Base-by-base conservation (phyloP, 257 asterid species). In the Salvia rosmarinus region DNA sequence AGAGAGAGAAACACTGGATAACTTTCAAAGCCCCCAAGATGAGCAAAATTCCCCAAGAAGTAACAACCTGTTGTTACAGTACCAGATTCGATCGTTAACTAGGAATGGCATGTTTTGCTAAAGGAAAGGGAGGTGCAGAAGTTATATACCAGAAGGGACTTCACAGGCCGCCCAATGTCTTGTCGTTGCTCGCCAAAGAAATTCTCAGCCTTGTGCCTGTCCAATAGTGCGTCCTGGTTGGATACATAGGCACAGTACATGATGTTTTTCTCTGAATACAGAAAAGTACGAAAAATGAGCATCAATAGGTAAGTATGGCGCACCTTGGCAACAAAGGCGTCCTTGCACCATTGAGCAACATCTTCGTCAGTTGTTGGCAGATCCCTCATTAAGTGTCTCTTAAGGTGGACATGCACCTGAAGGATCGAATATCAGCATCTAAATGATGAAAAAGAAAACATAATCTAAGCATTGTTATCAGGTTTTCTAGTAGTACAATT, bases 321-420 rank as follows among this genome's bases (percentile, higher is more conserved):
- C 71, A 90, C 97, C 97, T 94, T 94, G 69, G 84, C 95, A 9
- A 84, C 83, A 52, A 95, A 95, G 55, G 77, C 72, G 72, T 95
- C 96, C 82, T 72, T 86, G 73, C 99, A 95, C 96, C 99, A 91
- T 62, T 91, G 97, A 73, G 96, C 89, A 78, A 91, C 80, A 19
- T 68, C 92, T 34, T 86, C 95, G 68, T 87, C 88, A 13, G 84
- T 75, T 75, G 88, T 86, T 6, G 99, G 99, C 68, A 95, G 76
- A 81, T 88, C 92, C 73, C 80, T 87, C 98, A 91, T 89, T 54
- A 82, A 63, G 76, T 86, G 95, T 56, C 99, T 80, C 84, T 88
- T 83, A 67, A 91, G 76, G 77, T 91, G 96, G 77, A 91, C 95
- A 67, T 95, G 95, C 50, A 95, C 95, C 99, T 95, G 79, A 72